Conservation (phyloP, 2,329 filamentous ascomycete species). For the Trichophaea hybrida region DNA sequence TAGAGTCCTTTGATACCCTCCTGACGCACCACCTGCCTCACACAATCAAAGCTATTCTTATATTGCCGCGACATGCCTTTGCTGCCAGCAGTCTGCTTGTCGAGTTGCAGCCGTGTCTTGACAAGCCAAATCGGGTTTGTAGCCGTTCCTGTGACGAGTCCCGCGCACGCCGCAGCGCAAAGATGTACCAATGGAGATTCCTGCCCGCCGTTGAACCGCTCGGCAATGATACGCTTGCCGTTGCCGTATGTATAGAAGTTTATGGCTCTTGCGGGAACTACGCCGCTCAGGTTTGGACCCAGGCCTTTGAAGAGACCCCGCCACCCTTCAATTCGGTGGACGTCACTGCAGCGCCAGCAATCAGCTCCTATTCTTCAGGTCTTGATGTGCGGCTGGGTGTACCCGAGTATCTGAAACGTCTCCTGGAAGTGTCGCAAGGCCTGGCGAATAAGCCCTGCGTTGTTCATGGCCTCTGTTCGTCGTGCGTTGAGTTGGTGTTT, state of each 20-base stretch:
- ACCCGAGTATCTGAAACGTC: conserved; percentile 69
- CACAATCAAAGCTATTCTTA: conserved; percentile 76
- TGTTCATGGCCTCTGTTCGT: conserved; percentile 7
- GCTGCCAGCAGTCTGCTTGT: conserved; percentile 60
- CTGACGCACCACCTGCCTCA: conserved; percentile 61
- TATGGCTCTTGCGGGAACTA: conserved; percentile 70
- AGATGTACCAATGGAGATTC: conserved; percentile 66
- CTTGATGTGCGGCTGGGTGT: conserved; percentile 32
- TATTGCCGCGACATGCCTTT: conserved; percentile 47
- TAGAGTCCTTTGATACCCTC: conserved; percentile 76
- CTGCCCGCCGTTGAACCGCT: conserved; percentile 55
- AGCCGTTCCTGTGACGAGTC: conserved; percentile 72
- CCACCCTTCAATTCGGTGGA: conserved; percentile 68
- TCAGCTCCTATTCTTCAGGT: background rate
- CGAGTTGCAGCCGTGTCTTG: conserved; percentile 82
- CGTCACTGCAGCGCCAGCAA: conserved; percentile 16
- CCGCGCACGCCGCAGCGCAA: conserved; percentile 58
- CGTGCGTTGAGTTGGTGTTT: conserved; percentile 51
- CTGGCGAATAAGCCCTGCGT: background rate
- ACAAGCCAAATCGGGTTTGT: conserved; percentile 96
- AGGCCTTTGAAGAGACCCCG: conserved; percentile 86
- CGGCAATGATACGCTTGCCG: conserved; percentile 66
- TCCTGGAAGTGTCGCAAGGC: conserved; percentile 52
- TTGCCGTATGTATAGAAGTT: conserved; percentile 93
- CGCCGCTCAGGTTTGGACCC: conserved; percentile 76